phyloP scores from a whole-genome alignment of 2,329 filamentous ascomycete genomes.

The Sphaerulina musiva region DNA sequence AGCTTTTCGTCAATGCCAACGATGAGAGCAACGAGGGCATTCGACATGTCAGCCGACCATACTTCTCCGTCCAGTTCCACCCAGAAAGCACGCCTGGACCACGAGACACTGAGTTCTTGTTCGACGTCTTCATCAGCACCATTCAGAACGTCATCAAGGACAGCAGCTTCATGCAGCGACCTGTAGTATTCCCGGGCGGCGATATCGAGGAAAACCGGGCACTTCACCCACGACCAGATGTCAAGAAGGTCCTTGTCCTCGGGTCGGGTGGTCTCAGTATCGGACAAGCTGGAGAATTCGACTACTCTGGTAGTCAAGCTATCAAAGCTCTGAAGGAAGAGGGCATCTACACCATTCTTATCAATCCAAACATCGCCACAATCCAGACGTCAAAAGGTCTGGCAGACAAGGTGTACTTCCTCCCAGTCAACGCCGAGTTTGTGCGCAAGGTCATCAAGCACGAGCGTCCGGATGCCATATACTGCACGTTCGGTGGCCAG shows the following conservation, averaged over 20 bases:
- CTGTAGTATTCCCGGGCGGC: constrained; percentile 83
- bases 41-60: constrained; percentile 73
- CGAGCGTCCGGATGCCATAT: constrained; percentile 92
- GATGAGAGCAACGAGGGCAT: constrained; percentile 98
- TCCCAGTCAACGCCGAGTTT: constrained; percentile 93
- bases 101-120: constrained; percentile 90
- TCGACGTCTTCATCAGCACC: constrained; percentile 90
- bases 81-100: constrained; percentile 95
- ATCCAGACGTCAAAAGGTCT: constrained; percentile 97
- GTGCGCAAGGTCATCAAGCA: constrained; percentile 95
- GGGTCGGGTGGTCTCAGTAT: constrained; percentile 94
- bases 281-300: constrained; percentile 95
- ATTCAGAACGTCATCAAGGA: constrained; percentile 67
- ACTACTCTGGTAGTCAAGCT: constrained; percentile 96
- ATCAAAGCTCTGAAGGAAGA: constrained; percentile 98
- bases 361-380: constrained; percentile 98
- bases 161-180: constrained; percentile 58
- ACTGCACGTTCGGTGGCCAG: constrained; percentile 95
- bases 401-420: constrained; percentile 97
- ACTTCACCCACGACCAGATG: constrained; percentile 68
- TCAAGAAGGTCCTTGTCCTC: constrained; percentile 91
- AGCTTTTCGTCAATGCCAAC: constrained; percentile 96
- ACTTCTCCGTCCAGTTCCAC: constrained; percentile 99
- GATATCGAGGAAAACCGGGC: constrained; percentile 70
- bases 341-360: constrained; percentile 94